phyloP scores from a whole-genome alignment of 176 grass and related monocot genomes.

The Oryza glaberrima region DNA sequence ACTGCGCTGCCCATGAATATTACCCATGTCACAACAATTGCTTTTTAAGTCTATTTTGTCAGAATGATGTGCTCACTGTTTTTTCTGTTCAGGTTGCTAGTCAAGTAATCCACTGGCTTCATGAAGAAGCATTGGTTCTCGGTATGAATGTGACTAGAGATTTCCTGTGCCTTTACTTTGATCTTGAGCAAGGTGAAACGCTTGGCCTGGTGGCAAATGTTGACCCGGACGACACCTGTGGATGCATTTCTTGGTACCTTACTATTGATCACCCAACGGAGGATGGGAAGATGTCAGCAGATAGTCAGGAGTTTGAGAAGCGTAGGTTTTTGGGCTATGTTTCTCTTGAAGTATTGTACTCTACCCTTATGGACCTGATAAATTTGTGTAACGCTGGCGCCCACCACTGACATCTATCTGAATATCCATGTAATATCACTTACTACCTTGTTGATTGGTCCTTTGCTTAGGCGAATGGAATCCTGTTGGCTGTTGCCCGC shows the following conservation, averaged over 20 bases:
- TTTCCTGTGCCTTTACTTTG: constrained; percentile 81
- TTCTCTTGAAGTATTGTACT: constrained; percentile 75
- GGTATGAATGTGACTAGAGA: constrained; percentile 83
- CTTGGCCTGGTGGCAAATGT: constrained; percentile 79
- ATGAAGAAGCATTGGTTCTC: constrained; percentile 78
- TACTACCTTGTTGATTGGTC: background rate
- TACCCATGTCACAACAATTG: background rate
- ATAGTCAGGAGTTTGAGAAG: constrained; percentile 51
- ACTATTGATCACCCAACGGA: constrained; percentile 51
- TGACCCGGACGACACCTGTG: constrained; percentile 57
- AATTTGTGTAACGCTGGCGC: constrained; percentile 66
- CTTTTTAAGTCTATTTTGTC: constrained; percentile 18
- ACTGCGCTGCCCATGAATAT: background rate
- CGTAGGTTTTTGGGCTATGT: constrained; percentile 71
- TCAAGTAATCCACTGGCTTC: constrained; percentile 88
- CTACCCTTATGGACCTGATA: constrained; percentile 74
- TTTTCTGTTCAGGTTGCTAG: constrained; percentile 62
- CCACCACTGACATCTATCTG: constrained; percentile 44
- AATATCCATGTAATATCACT: background rate
- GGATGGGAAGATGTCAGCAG: constrained; percentile 53
- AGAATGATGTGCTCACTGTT: constrained; percentile 4
- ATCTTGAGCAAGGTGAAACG: constrained; percentile 74
- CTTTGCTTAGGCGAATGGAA: background rate
- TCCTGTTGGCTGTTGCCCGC: background rate
- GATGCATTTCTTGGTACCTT: constrained; percentile 82